phyloP scores from a whole-genome alignment of 75 land plant species.

The Isoetes taiwanensis region DNA sequence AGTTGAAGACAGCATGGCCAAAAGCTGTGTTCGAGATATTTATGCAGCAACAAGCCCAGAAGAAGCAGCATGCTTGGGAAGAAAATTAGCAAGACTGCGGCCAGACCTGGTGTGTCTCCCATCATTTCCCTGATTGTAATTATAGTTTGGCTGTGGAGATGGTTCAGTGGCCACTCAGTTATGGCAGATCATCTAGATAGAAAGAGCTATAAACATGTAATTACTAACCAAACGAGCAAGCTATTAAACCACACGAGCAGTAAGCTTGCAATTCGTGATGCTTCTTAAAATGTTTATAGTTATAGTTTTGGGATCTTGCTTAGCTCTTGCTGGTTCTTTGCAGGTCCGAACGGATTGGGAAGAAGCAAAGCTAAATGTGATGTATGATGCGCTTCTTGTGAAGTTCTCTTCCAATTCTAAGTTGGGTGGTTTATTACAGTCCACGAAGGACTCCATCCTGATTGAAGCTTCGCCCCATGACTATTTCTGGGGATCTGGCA shows the following conservation, averaged over 20 bases:
- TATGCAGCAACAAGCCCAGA: slow-evolving; percentile 73
- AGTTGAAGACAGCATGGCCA: slow-evolving; percentile 42
- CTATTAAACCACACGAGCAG: too few relatives aligned
- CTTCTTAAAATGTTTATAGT: too few relatives aligned
- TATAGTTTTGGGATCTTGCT: too few relatives aligned
- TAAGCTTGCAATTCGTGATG: too few relatives aligned
- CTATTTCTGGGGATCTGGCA: slow-evolving; percentile 95
- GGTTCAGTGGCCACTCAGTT: too few relatives aligned
- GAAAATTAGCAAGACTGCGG: slow-evolving; percentile 46
- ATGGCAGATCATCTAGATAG: too few relatives aligned
- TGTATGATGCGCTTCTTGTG: slow-evolving; percentile 66
- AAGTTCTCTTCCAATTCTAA: slow-evolving; percentile 69
- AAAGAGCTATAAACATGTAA: too few relatives aligned
- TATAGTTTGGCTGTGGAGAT: neutral
- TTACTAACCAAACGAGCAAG: too few relatives aligned
- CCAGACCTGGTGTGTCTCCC: slow-evolving; percentile 63
- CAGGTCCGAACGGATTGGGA: slow-evolving; percentile 89
- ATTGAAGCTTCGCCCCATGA: slow-evolving; percentile 92
- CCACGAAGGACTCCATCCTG: slow-evolving; percentile 75
- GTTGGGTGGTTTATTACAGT: slow-evolving; percentile 46
- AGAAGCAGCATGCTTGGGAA: slow-evolving; percentile 84
- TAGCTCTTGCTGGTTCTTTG: too few relatives aligned
- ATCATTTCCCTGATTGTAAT: neutral
- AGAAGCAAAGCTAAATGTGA: slow-evolving; percentile 47
- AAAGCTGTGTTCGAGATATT: slow-evolving; percentile 35